phyloP scores from a whole-genome alignment of 2,329 filamentous ascomycete genomes.

The Bretziella fagacearum region DNA sequence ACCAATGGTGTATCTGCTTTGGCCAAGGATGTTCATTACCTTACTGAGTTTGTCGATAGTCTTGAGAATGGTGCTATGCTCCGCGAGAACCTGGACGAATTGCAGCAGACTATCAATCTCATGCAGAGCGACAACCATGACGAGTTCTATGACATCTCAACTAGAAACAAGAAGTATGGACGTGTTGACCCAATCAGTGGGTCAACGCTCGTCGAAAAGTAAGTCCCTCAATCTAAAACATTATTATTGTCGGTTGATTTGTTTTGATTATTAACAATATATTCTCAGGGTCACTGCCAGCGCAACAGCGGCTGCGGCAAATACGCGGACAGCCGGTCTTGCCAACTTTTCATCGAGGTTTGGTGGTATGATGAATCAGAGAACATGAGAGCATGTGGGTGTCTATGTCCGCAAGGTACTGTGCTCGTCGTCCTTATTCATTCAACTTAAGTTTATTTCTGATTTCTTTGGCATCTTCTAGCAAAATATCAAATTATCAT shows the following conservation, averaged over 20 bases:
- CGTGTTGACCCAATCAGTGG: conserved; percentile 85
- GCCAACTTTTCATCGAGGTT: conserved; percentile 60
- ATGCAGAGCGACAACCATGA: conserved; percentile 84
- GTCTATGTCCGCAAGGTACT: no score
- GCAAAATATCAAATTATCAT: no score
- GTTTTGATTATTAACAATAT: no score
- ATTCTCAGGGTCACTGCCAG: conserved; percentile 50
- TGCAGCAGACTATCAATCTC: conserved; percentile 80
- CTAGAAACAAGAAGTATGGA: conserved; percentile 82
- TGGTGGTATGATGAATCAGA: conserved; percentile 26
- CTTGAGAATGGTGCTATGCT: conserved; percentile 76
- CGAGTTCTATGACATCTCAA: conserved; percentile 87
- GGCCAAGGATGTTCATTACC: conserved; percentile 65
- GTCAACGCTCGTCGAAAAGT: conserved; percentile 83
- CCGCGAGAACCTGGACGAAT: conserved; percentile 74
- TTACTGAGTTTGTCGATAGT: conserved; percentile 71
- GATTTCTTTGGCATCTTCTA: no score
- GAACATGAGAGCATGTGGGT: conserved; percentile 7
- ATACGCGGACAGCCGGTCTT: conserved; percentile 42
- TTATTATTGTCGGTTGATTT: not conserved
- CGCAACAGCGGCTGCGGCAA: conserved; percentile 35
- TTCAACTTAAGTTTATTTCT: no score
- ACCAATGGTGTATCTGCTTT: conserved; percentile 68
- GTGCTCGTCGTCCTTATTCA: no score
- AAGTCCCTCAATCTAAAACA: conserved; percentile 19